These are phyloP conservation scores for Maudiozyma serrabonitensis DNA, from an alignment of 805 yeast species.

Conservation along the genomic window DNA sequence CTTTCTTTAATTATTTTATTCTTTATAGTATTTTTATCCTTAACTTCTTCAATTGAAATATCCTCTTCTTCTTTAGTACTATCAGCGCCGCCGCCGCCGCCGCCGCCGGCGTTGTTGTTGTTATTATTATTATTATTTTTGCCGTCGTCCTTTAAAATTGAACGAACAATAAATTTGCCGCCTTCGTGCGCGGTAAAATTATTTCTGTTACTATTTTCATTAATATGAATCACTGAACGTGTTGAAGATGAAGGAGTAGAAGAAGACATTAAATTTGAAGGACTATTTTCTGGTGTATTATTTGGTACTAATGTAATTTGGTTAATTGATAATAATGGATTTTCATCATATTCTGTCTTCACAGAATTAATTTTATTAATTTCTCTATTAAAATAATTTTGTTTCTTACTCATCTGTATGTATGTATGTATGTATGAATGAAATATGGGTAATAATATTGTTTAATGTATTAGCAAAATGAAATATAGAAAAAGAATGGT, in stretches of 20 bases:
- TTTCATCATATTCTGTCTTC: constrained; percentile 11
- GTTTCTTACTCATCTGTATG: neutral
- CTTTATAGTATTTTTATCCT: too few relatives aligned
- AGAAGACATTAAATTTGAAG: constrained; percentile 4
- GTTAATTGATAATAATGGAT: constrained; percentile 11
- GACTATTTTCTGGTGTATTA: constrained; percentile 23
- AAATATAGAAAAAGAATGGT: too few relatives aligned
- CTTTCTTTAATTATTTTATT: too few relatives aligned
- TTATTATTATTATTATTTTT: neutral
- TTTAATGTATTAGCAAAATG: too few relatives aligned
- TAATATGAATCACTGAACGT: neutral
- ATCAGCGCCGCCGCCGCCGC: neutral
- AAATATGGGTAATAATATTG: too few relatives aligned
- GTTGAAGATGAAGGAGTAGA: neutral
- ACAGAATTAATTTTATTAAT: constrained; percentile 7
- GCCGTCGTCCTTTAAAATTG: neutral
- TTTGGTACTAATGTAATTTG: constrained; percentile 21
- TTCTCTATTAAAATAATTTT: neutral
- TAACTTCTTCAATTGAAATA: too few relatives aligned
- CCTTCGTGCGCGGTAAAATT: neutral
- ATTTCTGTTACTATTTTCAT: neutral
- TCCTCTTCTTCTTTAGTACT: too few relatives aligned
- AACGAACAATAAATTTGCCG: neutral
- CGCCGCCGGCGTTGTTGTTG: neutral
- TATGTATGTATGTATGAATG: too few relatives aligned